These are phyloP conservation scores for Naganishia onofrii DNA, from an alignment of 768 basidiomycete genomes.

Conservation along the genomic window DNA sequence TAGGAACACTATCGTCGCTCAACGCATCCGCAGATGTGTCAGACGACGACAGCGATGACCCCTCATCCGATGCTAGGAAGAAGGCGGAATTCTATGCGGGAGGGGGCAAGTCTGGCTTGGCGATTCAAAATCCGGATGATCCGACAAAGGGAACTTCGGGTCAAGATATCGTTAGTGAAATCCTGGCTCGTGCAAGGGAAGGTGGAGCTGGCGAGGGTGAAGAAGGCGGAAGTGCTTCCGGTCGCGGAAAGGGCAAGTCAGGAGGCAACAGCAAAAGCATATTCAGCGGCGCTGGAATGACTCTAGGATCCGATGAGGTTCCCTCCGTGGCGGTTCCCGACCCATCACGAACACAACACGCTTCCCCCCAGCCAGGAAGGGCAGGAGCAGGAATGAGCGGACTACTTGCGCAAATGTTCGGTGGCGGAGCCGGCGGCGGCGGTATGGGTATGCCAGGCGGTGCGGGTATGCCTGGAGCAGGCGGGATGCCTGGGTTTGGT, in stretches of 20 bases:
- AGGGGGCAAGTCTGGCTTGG: conserved; percentile 60
- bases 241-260: neutral
- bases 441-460: neutral
- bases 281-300: conserved; percentile 75
- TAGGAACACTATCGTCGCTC: conserved; percentile 9
- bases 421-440: conserved; percentile 4
- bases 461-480: neutral
- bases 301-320: conserved; percentile 67
- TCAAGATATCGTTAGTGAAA: conserved; percentile 56
- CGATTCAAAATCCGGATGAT: conserved; percentile 72
- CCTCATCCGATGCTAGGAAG: conserved; percentile 54
- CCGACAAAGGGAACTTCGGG: conserved; percentile 55
- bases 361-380: conserved; percentile 14
- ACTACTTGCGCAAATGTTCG: conserved; percentile 18
- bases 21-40: conserved; percentile 1
- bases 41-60: conserved; percentile 53
- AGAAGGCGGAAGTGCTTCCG: neutral
- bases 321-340: conserved; percentile 31
- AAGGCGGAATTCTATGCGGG: conserved; percentile 18
- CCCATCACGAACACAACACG: conserved; percentile 7
- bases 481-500: conserved; percentile 20
- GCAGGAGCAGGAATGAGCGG: conserved; percentile 16
- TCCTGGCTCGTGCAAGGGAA: conserved; percentile 34
- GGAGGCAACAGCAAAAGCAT: neutral
- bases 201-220: neutral